phyloP scores from a whole-genome alignment of 495 filamentous ascomycete genomes.

The Penicillium pancosmium region DNA sequence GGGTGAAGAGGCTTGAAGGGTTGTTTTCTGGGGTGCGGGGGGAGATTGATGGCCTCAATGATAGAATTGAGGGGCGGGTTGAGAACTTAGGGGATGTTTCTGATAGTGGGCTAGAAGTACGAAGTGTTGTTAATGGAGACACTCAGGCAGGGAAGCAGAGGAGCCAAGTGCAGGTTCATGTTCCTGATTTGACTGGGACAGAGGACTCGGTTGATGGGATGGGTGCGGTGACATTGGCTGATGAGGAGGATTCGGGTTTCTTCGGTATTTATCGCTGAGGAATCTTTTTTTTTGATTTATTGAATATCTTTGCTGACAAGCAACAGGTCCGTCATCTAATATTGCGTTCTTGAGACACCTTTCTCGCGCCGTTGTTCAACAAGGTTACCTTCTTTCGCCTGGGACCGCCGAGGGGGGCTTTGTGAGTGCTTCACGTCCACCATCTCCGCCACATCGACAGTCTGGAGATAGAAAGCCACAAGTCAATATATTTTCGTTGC shows the following conservation, averaged over 20 bases:
- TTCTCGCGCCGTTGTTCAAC: slow-evolving; percentile 27
- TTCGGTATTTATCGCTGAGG: slow-evolving; percentile 37
- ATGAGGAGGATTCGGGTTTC: slow-evolving; percentile 50
- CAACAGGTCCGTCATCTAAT: slow-evolving; percentile 49
- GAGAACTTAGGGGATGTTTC: neutral
- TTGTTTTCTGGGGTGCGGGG: slow-evolving; percentile 22
- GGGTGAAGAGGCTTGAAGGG: slow-evolving; percentile 27
- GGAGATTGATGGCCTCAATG: slow-evolving; percentile 33
- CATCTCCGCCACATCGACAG: slow-evolving; percentile 11
- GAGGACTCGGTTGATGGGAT: slow-evolving; percentile 48
- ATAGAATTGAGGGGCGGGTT: slow-evolving; percentile 9
- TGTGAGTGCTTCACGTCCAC: slow-evolving; percentile 29
- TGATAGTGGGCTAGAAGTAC: neutral
- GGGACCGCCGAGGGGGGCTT: slow-evolving; percentile 20
- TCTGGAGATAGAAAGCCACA: neutral
- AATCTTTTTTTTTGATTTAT: neutral
- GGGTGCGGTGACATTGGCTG: slow-evolving; percentile 41
- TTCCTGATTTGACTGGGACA: slow-evolving; percentile 22
- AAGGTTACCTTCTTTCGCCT: slow-evolving; percentile 11
- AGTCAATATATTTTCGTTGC: slow-evolving; percentile 29
- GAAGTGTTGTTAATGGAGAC: neutral
- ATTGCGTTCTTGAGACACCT: slow-evolving; percentile 49
- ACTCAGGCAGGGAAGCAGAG: neutral
- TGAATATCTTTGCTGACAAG: slow-evolving; percentile 13
- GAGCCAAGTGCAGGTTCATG: neutral